phyloP scores from a whole-genome alignment of 192 early-diverging fungal genomes.

The Podila minutissima region DNA sequence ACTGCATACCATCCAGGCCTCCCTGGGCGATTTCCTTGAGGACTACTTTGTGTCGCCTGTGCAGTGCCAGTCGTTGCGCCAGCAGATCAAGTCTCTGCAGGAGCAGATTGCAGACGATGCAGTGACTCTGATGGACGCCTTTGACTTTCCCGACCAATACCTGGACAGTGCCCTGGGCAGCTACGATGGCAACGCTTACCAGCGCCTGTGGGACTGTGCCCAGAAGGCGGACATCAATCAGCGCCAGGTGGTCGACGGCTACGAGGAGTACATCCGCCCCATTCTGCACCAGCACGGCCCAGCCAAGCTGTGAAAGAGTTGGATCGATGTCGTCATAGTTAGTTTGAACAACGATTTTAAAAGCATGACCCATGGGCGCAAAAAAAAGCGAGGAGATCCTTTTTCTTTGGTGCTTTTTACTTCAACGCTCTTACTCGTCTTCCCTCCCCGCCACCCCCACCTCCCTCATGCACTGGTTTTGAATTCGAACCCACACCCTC shows the following conservation, averaged over 20 bases:
- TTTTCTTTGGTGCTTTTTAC: background rate
- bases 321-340: background rate
- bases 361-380: background rate
- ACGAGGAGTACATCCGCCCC: slow-evolving; percentile 54
- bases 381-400: background rate
- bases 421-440: no score
- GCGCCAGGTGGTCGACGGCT: slow-evolving; percentile 58
- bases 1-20: slow-evolving; percentile 59
- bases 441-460: no score
- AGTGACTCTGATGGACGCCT: slow-evolving; percentile 79
- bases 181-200: slow-evolving; percentile 77
- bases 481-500: background rate
- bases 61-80: slow-evolving; percentile 58
- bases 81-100: slow-evolving; percentile 58
- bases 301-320: slow-evolving; percentile 26
- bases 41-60: slow-evolving; percentile 52
- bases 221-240: slow-evolving; percentile 74
- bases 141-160: slow-evolving; percentile 71
- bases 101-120: slow-evolving; percentile 69
- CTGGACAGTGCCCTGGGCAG: slow-evolving; percentile 77
- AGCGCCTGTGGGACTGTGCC: slow-evolving; percentile 68
- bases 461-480: no score
- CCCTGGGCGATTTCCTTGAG: slow-evolving; percentile 56
- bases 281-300: slow-evolving; percentile 38
- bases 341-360: background rate